Base-by-base conservation (phyloP, 192 early-diverging fungal species). In the Haplosporangium gracile region DNA sequence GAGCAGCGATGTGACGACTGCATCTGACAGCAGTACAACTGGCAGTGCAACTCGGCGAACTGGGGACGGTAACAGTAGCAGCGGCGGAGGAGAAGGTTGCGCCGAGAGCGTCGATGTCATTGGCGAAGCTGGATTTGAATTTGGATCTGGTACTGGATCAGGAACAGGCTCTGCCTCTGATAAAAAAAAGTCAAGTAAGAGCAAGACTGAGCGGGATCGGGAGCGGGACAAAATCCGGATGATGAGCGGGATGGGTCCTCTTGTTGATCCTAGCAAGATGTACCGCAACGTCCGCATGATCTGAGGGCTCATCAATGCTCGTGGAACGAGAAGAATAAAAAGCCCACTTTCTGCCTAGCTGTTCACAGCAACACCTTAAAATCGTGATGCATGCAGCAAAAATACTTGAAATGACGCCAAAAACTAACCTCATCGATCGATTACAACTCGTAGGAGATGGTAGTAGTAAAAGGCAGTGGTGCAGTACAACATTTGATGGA, bases 201-300 rank as follows among this genome's bases (percentile, higher is more conserved):
- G 42, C 43, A 72, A 80, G 9, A 55, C 29, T 38, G 78, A 74
- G 36, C 68, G 70, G 10, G 78, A 85, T 1, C 83, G 83, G 6
- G 83, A 85, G 57, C 70, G 70, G 5, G 83, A 85, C n/a, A 69
- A 75, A 40, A 53, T 71, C n/a, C 83, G 75, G 16, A 45, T 85
- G 72, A 76, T 80, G 78, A 72, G 74, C 36, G 78, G 78, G 1
- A 77, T 75, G 68, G 83, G 83, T 0, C 78, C 83, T 36, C 70
- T 80, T 5, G 78, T 77, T 38, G 78, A 80, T 57, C 78, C 83
- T 4, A 77, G 77, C 78, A 85, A 85, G 75, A 85, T 85, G 83
- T 85, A 85, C 38, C 73, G 83, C 36, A 85, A 85, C 51, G 83
- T 80, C 70, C 78, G 83, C 32, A 85, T 85, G 83, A 80, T 85